Conservation (phyloP, 805 yeast species). For the Barnettozyma siamensis region DNA sequence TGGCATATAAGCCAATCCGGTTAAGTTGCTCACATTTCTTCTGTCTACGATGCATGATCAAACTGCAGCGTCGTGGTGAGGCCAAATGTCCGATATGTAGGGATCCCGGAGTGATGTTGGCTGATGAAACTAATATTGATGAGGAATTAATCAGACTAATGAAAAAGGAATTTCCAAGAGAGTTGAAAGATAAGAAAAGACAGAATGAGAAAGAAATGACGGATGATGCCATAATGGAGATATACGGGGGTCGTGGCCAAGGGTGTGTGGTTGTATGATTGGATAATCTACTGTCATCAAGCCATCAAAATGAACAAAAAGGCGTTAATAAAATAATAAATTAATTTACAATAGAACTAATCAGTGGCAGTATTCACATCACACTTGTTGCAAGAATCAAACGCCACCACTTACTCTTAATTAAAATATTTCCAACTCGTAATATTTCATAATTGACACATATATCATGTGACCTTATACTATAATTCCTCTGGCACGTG, state of each 20-base stretch:
- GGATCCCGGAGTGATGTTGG: constrained; percentile 45
- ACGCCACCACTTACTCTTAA: too few species aligned
- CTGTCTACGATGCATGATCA: constrained; percentile 68
- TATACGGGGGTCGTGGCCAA: constrained; percentile 14
- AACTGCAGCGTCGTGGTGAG: constrained; percentile 52
- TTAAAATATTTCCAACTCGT: too few species aligned
- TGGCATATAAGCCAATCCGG: constrained; percentile 69
- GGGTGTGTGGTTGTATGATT: constrained; percentile 3
- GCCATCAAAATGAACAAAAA: too few species aligned
- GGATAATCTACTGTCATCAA: too few species aligned
- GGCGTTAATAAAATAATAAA: too few species aligned
- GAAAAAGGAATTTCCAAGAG: constrained; percentile 58
- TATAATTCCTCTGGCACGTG: too few species aligned
- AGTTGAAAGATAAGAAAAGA: constrained; percentile 54
- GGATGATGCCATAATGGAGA: constrained; percentile 32
- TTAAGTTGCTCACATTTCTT: constrained; percentile 61
- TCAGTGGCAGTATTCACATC: too few species aligned
- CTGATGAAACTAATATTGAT: constrained; percentile 59
- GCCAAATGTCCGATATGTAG: constrained; percentile 65
- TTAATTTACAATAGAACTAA: too few species aligned
- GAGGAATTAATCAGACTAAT: constrained; percentile 43
- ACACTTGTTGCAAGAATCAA: too few species aligned
- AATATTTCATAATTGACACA: too few species aligned
- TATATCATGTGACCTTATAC: too few species aligned
- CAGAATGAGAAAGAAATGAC: constrained; percentile 46